Conservation (phyloP, 345 rosid genomes). For the Euphorbia lathyris region DNA sequence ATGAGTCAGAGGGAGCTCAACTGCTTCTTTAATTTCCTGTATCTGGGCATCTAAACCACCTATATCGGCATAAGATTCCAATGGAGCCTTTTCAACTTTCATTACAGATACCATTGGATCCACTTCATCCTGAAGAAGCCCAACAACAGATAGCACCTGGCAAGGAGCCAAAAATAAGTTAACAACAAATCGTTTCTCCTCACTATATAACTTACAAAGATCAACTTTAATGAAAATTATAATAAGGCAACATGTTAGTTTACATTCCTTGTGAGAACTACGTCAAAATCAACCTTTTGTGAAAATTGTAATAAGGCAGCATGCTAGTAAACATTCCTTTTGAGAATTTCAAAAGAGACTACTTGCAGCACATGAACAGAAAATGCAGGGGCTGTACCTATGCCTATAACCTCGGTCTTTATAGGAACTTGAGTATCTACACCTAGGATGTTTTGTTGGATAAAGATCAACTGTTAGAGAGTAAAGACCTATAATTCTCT, state of each 20-base stretch:
- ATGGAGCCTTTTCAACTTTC: constrained; percentile 99
- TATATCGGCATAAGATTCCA: constrained; percentile 96
- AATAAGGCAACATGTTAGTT: not conserved
- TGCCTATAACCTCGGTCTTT: not conserved
- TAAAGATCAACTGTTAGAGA: not conserved
- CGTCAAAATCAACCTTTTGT: not conserved
- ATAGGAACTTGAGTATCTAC: not conserved
- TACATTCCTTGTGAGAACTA: not conserved
- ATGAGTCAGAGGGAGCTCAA: constrained; percentile 96
- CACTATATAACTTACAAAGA: not conserved
- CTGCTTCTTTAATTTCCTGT: constrained; percentile 99
- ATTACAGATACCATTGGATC: constrained; percentile 99
- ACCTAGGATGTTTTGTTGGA: not conserved
- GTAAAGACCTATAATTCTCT: not conserved
- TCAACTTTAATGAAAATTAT: not conserved
- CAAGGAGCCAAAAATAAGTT: constrained; percentile 6
- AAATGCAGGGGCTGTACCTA: not conserved
- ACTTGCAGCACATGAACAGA: not conserved
- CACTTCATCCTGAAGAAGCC: constrained; percentile 94
- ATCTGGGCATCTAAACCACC: constrained; percentile 99
- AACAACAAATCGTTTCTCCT: not conserved
- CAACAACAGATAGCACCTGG: constrained; percentile 94
- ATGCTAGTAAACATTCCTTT: not conserved
- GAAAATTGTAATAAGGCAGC: not conserved
- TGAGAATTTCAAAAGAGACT: not conserved